Evolutionary conservation across 2,329 filamentous ascomycete genomes (phyloP).

Genomic region (Hysterium pulicare): DNA sequence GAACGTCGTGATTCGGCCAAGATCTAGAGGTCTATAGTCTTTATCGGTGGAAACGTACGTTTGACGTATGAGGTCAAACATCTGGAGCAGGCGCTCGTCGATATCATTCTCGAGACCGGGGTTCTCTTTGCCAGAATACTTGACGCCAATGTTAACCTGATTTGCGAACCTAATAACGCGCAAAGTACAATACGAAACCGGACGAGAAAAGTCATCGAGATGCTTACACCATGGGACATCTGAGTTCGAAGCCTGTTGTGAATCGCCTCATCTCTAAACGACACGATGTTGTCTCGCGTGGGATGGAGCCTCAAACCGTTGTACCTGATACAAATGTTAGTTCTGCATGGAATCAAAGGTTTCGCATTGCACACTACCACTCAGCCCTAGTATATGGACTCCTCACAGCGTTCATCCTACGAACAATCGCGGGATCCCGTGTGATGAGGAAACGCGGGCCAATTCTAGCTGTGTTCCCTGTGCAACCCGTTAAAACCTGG

Average conservation of each 20-base stretch:
- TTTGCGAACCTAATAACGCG: neutral
- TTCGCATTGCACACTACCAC: conserved; percentile 19
- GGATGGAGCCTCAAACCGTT: conserved; percentile 37
- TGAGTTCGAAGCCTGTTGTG: conserved; percentile 36
- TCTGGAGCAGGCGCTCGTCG: conserved; percentile 32
- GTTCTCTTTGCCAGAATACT: conserved; percentile 41
- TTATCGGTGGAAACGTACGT: conserved; percentile 33
- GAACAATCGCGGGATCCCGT: conserved; percentile 33
- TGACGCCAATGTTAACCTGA: neutral
- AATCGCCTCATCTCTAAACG: conserved; percentile 35
- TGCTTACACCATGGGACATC: conserved; percentile 33
- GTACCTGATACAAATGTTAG: too few species aligned
- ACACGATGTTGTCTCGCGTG: conserved; percentile 39
- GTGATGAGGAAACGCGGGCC: conserved; percentile 37
- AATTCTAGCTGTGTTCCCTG: conserved; percentile 12
- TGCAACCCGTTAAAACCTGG: conserved; percentile 3
- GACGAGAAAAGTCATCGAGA: neutral
- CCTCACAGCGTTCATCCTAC: conserved; percentile 38
- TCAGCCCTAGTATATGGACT: conserved; percentile 33
- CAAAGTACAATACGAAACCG: too few species aligned
- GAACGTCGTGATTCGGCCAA: conserved; percentile 34
- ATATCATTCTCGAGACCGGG: conserved; percentile 35
- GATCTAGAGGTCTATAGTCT: conserved; percentile 31
- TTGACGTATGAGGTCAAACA: conserved; percentile 29
- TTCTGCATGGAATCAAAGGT: too few species aligned